Base-by-base conservation (phyloP, 2,329 filamentous ascomycete genomes). In the Bertia moriformis region DNA sequence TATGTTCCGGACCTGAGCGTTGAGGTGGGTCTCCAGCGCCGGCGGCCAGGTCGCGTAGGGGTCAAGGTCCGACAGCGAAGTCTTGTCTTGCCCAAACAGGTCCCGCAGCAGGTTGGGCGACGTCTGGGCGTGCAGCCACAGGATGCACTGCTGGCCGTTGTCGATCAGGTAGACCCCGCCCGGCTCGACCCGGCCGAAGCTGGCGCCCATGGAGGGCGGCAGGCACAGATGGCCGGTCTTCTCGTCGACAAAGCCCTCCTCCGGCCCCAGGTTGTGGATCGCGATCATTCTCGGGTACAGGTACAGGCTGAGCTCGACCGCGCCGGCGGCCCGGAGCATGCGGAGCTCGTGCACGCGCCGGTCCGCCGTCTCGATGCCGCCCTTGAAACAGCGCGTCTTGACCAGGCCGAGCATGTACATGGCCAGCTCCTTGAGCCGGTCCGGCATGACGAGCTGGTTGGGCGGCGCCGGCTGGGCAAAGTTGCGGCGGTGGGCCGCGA, bases 101-200 rank as follows among this genome's bases (percentile, higher is more conserved):
- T 98, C 91, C 45, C 79, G 69, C 13, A 98, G 70, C 5, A 98
- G 69, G 54, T 95, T 93, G 2, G 89, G 89, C 17, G 87, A 94
- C 14, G 93, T 91, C 55, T 93, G 84, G 1, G 80, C 69, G 55
- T 98, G 89, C 47, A 96, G 69, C 91, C 91, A 98, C 14, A 98
- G 64, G 18, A 96, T 71, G 51, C 87, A 84, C 46, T 83, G 76
- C 56, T 98, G 91, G 4, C 91, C 91, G 50, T 96, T 95, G 56
- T 98, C 91, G 17, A 98, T 80, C 14, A 98, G 65, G 55, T 98
- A 98, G 1, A 82, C 91, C 20, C 91, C 91, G 19, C 91, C 91
- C 40, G 93, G 80, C 60, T 98, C 89, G 33, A 96, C 79, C 32
- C 83, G 78, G 12, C 81, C 76, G 58, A 93, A 98, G 1, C 83